Base-by-base conservation (phyloP, 78 protist species). In the Dictyostelium citrinum region DNA sequence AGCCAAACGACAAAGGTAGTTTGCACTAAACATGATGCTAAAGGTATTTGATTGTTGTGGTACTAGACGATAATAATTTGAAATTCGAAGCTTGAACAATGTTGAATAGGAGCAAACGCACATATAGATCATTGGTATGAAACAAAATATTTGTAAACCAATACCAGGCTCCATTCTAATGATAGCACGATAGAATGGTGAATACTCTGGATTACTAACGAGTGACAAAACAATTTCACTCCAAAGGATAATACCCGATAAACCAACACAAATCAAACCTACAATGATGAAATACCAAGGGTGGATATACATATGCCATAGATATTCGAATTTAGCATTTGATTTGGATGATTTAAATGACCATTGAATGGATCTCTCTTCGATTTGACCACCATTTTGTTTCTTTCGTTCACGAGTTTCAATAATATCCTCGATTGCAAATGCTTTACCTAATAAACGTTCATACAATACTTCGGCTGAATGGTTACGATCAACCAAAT, bases 61-160 rank as follows among this genome's bases (percentile, higher is more conserved):
- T 37, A 93, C 88, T 20, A 93, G 74, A 49, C 91, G 39, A 51
- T 93, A 93, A 64, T 84, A 79, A 24, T 76, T 84, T 86, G 90
- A 93, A 37, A 93, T 82, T 39, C 90, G 49, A 31, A 93, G 14
- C 20, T 82, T 71, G 71, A 93, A 93, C 16, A 91, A 39, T 0
- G 95, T 91, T 0, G 90, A 78, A 33, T 91, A 91, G 2, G 95
- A 86, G 83, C 95, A 91, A 11, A 83, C 41, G 2, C 91, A 45
- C 92, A 91, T 91, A 22, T 81, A 91, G 41, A 91, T 37, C 12
- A 91, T 37, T 29, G 95, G 95, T 9, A 91, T 82, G 33, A 88
- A 88, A 78, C 93, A 88, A 58, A 88, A 88, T 12, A 88, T 49
- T 46, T 88, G 93, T 49, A 88, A 68, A 31, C 93, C 70, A 2